Base-by-base conservation (phyloP, 345 rosid genomes). In the Camelina sativa region DNA sequence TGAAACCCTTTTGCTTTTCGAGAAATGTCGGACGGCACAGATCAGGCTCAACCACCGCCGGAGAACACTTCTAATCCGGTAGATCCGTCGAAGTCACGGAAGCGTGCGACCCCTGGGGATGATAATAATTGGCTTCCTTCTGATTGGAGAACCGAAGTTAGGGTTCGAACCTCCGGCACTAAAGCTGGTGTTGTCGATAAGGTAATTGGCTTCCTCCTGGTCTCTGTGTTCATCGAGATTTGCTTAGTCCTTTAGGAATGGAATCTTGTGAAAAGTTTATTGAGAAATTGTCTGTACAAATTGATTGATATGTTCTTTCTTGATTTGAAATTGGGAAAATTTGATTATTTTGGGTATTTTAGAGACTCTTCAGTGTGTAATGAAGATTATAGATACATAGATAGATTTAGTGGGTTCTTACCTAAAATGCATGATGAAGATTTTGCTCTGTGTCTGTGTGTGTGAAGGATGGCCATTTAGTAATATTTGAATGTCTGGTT, bases 131-230 rank as follows among this genome's bases (percentile, higher is more conserved):
- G 89, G 86, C 59, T 86, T 65, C 97, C 97, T 35, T 55, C 87
- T 48, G 89, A 89, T 66, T 95, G 99, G 99, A 11, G 34, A 48
- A 76, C 93, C 17, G 86, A 92, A 77, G 89, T 82, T 37, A 82
- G 75, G 69, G 85, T 86, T 71, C 79, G 97, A 80, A 67, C 64
- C 67, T 80, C 91, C 40, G 97, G 99, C 6, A 86, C 82, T 0
- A 87, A 86, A 20, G 97, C 96, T 38, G 98, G 97, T 59, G 1
- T 40, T 2, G 72, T 85, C 1, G 97, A 94, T 74, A 94, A 81
- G 97, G 98, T 91, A 57, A 23, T 17, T 17, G 17, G 17, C 17
- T 17, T 17, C 17, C 17, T 25, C 23, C n/a, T 11, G 17, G 34
- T 3, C 58, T 54, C 7, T 8, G 8, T 13, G 8, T 22, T 19